phyloP scores from a whole-genome alignment of 805 yeast genomes.

The Yueomyces sinensis region DNA sequence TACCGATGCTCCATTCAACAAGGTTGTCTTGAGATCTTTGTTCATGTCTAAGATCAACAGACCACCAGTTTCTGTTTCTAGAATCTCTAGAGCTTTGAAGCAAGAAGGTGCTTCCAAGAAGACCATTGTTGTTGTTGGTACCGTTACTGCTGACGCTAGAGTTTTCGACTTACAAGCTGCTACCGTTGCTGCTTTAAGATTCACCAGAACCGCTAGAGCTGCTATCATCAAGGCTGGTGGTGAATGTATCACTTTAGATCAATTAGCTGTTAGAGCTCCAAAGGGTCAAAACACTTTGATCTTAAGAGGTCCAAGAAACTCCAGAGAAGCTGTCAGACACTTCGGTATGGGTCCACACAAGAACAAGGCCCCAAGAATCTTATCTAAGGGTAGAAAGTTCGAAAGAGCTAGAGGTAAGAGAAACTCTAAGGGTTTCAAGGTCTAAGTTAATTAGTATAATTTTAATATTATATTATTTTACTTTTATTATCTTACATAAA shows the following conservation, averaged over 20 bases:
- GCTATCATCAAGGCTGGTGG: constrained; percentile 97
- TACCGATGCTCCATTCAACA: constrained; percentile 98
- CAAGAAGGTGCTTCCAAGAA: constrained; percentile 79
- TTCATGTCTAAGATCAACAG: constrained; percentile 98
- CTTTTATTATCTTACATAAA: background rate
- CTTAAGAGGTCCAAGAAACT: constrained; percentile 96
- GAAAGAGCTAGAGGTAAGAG: constrained; percentile 99
- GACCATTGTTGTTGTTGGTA: constrained; percentile 97
- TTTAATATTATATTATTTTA: constrained; percentile 1
- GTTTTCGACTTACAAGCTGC: constrained; percentile 88
- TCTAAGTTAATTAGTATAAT: constrained; percentile 38
- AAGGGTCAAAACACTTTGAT: constrained; percentile 98
- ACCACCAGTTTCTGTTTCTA: constrained; percentile 96
- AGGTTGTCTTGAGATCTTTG: constrained; percentile 84
- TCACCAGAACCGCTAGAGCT: constrained; percentile 98
- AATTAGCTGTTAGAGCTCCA: constrained; percentile 98
- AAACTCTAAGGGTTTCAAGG: constrained; percentile 99
- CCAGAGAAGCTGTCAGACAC: constrained; percentile 99
- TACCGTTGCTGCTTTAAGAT: constrained; percentile 97
- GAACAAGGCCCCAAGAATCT: constrained; percentile 97
- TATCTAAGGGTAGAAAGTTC: constrained; percentile 98
- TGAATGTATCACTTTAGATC: constrained; percentile 98
- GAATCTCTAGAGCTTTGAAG: constrained; percentile 71
- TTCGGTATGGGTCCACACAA: constrained; percentile 99
- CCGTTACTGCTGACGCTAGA: constrained; percentile 98